phyloP scores from a whole-genome alignment of 2,329 filamentous ascomycete species.

The Colletotrichum eremochloae region DNA sequence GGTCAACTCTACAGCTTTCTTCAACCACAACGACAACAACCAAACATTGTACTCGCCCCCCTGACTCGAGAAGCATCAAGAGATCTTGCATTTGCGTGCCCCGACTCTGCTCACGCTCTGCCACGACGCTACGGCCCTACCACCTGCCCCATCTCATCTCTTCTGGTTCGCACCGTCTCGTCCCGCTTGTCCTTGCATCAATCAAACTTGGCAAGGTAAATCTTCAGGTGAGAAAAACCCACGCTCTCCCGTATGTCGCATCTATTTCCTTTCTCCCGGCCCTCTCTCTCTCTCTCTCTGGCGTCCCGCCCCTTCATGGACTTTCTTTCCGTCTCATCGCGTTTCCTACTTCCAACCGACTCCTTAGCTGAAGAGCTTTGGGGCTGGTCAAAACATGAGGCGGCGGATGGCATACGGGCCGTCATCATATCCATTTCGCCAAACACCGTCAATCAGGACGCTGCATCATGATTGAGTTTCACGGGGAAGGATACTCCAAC shows the following conservation, averaged over 20 bases:
- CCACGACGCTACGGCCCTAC: not conserved
- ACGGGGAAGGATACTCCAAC: conserved; percentile 13
- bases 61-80: conserved; percentile 26
- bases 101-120: not conserved
- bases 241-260: conserved; percentile 28
- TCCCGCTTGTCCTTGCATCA: conserved; percentile 27
- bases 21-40: not conserved
- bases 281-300: no score
- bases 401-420: conserved; percentile 11
- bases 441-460: conserved; percentile 5
- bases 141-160: not conserved
- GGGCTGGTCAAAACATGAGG: conserved; percentile 14
- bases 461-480: not conserved
- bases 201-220: conserved; percentile 33
- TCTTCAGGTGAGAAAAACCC: conserved; percentile 26
- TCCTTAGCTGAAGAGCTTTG: not conserved
- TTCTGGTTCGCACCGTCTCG: not conserved
- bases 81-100: conserved; percentile 3
- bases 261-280: not conserved
- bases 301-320: not conserved
- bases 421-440: not conserved
- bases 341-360: not conserved
- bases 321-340: conserved; percentile 15
- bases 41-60: not conserved
- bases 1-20: conserved; percentile 2